These are phyloP conservation scores for Cyclanthera cordifolia DNA, from an alignment of 306 rosid genomes.

Conservation along the genomic window DNA sequence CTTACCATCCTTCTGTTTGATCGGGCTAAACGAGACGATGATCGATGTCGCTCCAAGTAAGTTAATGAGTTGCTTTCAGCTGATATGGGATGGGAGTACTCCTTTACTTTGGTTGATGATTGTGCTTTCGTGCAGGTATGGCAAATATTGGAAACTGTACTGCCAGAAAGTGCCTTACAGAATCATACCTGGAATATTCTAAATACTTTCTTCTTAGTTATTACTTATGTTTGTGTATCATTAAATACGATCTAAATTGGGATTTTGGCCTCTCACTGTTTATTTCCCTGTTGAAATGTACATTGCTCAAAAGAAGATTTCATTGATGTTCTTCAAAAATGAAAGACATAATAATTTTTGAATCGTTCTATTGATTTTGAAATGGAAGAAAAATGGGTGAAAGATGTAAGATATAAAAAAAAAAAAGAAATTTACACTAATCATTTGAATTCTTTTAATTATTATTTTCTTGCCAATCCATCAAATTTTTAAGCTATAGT, in stretches of 20 bases:
- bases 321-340: no score
- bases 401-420: no score
- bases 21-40: constrained; percentile 93
- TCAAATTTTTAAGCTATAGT: no score
- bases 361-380: no score
- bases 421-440: no score
- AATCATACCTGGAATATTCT: constrained; percentile 77
- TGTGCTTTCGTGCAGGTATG: constrained; percentile 54
- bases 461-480: no score
- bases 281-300: no score
- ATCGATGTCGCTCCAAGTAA: constrained; percentile 91
- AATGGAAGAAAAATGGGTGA: no score
- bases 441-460: no score
- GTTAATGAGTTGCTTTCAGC: constrained; percentile 17
- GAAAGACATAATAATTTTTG: no score
- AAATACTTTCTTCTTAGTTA: not conserved
- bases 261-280: no score
- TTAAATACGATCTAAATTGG: not conserved
- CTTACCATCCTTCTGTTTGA: constrained; percentile 84
- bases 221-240: not conserved
- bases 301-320: no score
- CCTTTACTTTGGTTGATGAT: constrained; percentile 1
- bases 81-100: not conserved
- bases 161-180: constrained; percentile 70
- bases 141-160: constrained; percentile 78